Evolutionary conservation across 1,284 basidiomycete species (phyloP).

Genomic region (Puccinia triticina): DNA sequence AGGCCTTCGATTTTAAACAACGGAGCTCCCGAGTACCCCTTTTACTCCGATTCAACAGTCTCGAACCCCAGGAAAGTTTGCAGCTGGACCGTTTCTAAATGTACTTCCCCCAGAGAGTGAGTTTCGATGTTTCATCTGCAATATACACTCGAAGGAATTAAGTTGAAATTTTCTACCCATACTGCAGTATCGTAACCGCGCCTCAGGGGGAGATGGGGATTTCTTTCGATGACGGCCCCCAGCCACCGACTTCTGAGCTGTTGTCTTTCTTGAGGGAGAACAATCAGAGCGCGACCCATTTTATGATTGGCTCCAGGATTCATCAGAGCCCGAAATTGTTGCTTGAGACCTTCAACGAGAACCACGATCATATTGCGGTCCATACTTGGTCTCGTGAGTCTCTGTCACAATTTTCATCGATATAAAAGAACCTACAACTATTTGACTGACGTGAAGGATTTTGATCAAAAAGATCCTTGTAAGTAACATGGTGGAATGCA

Average conservation of each 20-base stretch:
- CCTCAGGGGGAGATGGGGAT: conserved; percentile 43
- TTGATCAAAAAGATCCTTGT: conserved; percentile 18
- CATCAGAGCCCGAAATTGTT: conserved; percentile 67
- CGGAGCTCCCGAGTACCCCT: conserved; percentile 9
- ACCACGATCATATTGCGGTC: conserved; percentile 70
- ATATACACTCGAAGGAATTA: neutral
- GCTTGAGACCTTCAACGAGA: conserved; percentile 64
- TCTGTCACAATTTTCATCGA: conserved; percentile 10
- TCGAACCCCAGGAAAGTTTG: conserved; percentile 24
- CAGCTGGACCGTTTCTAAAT: conserved; percentile 49
- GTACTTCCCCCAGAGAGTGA: conserved; percentile 24
- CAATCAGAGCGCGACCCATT: conserved; percentile 72
- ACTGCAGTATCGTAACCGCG: conserved; percentile 36
- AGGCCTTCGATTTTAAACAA: conserved; percentile 63
- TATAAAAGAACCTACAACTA: neutral
- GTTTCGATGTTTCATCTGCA: neutral
- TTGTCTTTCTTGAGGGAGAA: conserved; percentile 59
- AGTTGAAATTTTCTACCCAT: neutral
- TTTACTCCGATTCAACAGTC: conserved; percentile 31
- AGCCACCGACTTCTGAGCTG: conserved; percentile 27
- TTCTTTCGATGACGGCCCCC: conserved; percentile 50
- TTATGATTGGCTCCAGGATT: conserved; percentile 78
- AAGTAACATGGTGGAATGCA: neutral
- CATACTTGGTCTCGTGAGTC: conserved; percentile 64
- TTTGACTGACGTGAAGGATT: neutral